Evolutionary conservation across 345 rosid genomes (phyloP), one percentile per base, ranked within the genome.

Genomic region (Viola odorata): DNA sequence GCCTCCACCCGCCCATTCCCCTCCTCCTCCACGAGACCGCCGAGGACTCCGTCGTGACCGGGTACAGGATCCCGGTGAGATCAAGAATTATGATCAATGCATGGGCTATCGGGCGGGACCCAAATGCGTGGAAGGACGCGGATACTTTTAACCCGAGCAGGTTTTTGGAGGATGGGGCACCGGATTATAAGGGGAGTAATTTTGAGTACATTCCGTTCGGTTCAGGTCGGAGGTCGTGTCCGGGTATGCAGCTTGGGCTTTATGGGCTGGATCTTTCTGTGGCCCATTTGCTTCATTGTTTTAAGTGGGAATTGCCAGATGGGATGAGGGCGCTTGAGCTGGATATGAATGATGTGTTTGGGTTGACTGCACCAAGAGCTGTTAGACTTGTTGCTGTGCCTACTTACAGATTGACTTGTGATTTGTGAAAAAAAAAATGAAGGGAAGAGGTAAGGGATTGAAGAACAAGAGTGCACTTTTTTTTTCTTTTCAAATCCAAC

Each of bases 331-430:
- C 75, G 3, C 32, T 48, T 15, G 77, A 78, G 40, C 53, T 78
- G 55, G 82, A 78, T 42, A 78, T 72, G 77, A 60, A 50, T 12
- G 82, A 78, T 16, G 72, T 75, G 69, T 78, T 78, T 36, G 79
- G 82, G 40, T 79, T 78, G 37, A 78, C 82, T 5, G 82, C 82
- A 37, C 82, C 82, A 5, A 75, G 72, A 45, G 77, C 82, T 37
- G 56, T 39, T 50, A 60, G 79, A 66, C 77, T 78, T 55, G 67
- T 60, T 17, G 82, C 77, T 5, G 66, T 78, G 8, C 77, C 82
- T n/a, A 37, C 53, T 63, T 63, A 54, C 5, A 45, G 67, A 51
- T 63, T 63, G 67, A 63, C 36, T 42, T 53, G 66, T 4, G 13
- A 41, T 8, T 8, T 44, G 41, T 53, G 51, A 53, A 16, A 6